Evolutionary conservation across 2,329 filamentous ascomycete species (phyloP).

Genomic region (Aureobasidium sp.): DNA sequence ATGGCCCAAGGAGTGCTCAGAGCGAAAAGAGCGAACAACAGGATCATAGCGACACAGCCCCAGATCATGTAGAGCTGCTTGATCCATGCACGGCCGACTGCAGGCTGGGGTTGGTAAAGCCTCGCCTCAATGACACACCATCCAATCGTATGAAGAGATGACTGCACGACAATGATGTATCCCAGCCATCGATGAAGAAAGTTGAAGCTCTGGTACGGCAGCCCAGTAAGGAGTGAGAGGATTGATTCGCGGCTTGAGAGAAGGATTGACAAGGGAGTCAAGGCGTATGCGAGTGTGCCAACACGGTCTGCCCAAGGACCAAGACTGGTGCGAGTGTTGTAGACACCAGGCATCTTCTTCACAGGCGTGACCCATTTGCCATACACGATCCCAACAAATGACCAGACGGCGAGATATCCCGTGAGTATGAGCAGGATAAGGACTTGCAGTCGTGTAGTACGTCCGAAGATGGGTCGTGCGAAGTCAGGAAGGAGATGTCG

Average conservation of each 20-base stretch:
- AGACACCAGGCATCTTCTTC: slow-evolving; percentile 47
- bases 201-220: slow-evolving; percentile 71
- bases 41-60: slow-evolving; percentile 61
- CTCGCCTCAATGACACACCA: slow-evolving; percentile 62
- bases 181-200: slow-evolving; percentile 73
- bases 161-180: slow-evolving; percentile 64
- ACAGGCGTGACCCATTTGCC: slow-evolving; percentile 64
- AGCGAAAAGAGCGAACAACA: slow-evolving; percentile 55
- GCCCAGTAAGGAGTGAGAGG: slow-evolving; percentile 61
- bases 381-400: slow-evolving; percentile 60
- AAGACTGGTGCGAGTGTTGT: slow-evolving; percentile 59
- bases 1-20: slow-evolving; percentile 56
- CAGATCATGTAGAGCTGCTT: slow-evolving; percentile 63
- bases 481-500: slow-evolving; percentile 58
- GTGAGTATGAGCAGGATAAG: slow-evolving; percentile 51
- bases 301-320: slow-evolving; percentile 64
- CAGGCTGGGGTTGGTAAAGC: slow-evolving; percentile 66
- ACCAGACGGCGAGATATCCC: slow-evolving; percentile 47
- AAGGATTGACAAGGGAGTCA: slow-evolving; percentile 63
- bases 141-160: slow-evolving; percentile 60
- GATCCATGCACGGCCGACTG: slow-evolving; percentile 51
- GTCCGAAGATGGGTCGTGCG: slow-evolving; percentile 54
- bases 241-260: slow-evolving; percentile 62
- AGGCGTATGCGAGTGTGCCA: slow-evolving; percentile 63
- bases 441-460: slow-evolving; percentile 62